phyloP scores from a whole-genome alignment of 2,329 filamentous ascomycete genomes.

The Aspergillus tamarii region DNA sequence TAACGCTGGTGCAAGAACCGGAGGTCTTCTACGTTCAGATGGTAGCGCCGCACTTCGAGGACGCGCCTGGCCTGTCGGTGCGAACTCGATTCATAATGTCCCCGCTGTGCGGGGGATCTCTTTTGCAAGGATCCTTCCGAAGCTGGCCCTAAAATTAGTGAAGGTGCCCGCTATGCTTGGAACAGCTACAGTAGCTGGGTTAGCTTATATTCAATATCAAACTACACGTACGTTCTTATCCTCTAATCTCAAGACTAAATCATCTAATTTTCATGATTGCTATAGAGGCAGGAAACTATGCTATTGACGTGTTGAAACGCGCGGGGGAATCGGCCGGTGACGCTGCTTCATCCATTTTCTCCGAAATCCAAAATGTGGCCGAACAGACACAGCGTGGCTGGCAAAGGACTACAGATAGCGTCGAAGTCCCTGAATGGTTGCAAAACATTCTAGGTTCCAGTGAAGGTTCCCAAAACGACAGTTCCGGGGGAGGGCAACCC shows the following conservation, averaged over 20 bases:
- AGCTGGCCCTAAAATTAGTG: conserved; percentile 85
- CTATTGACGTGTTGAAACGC: conserved; percentile 72
- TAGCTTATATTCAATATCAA: conserved; percentile 96
- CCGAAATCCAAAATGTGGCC: conserved; percentile 72
- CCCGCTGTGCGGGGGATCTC: conserved; percentile 66
- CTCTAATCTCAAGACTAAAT: not conserved
- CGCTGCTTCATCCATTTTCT: conserved; percentile 71
- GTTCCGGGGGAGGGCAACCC: conserved; percentile 46
- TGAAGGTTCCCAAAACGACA: conserved; percentile 59
- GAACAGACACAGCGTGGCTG: conserved; percentile 79
- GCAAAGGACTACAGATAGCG: conserved; percentile 78
- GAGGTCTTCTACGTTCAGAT: conserved; percentile 70
- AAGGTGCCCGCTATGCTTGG: conserved; percentile 90
- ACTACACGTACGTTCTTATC: conserved; percentile 69
- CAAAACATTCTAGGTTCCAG: conserved; percentile 69
- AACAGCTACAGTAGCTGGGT: conserved; percentile 79
- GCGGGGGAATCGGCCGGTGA: conserved; percentile 72
- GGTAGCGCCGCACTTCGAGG: conserved; percentile 62
- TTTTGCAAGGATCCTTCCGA: conserved; percentile 74
- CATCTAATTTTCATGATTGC: conserved; percentile 13
- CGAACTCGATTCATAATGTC: conserved; percentile 81
- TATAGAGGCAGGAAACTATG: conserved; percentile 74
- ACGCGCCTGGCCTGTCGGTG: conserved; percentile 75
- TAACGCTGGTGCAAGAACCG: conserved; percentile 62
- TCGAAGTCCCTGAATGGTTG: conserved; percentile 77